Base-by-base conservation (phyloP, 2,329 filamentous ascomycete species). In the Arthrobotrys sphaeroides region DNA sequence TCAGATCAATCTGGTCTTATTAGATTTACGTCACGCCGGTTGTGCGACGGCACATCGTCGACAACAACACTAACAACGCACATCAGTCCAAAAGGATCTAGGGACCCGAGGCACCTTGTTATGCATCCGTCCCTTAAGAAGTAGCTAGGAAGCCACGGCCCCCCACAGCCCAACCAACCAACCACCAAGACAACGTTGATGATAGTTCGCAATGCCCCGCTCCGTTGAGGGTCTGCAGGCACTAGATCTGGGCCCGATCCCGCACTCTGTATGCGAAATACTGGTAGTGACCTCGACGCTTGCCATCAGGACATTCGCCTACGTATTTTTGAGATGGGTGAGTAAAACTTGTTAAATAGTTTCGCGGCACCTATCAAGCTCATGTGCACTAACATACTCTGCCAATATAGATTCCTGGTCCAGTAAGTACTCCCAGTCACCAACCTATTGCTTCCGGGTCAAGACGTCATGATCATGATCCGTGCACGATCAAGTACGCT, bases 251-350 rank as follows among this genome's bases (percentile, higher is more conserved):
- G 47, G 62, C 5, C 67, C 72, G 10, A 75, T 75, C 36, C 72
- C 72, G 7, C 59, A 75, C 43, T 42, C 55, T 42, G 51, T 75
- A 3, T 75, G 57, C 64, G 64, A 65, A 31, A 69, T 33, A 24
- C 18, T 69, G 18, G 61, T 57, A 3, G 42, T 40, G 16, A 45
- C 40, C 3, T 60, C 72, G 1, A 69, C 72, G 5, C 36, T 69
- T 28, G 49, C 47, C 7, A 75, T 69, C 16, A 68, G 72, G 38
- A 59, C 64, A 12, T 57, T 47, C 12, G 40, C 72, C 13, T 89
- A 87, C 80, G 81, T 89, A 69, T 90, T 90, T 80, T 81, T 90
- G 60, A 83, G 89, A 84, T 89, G 88, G 87, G 88, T 89, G 83
- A 79, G 85, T 81, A 22, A 5, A 13, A 12, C 10, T 49, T 7